These are phyloP conservation scores for Psilocybe azurescens DNA, from an alignment of 768 basidiomycete species.

Conservation along the genomic window DNA sequence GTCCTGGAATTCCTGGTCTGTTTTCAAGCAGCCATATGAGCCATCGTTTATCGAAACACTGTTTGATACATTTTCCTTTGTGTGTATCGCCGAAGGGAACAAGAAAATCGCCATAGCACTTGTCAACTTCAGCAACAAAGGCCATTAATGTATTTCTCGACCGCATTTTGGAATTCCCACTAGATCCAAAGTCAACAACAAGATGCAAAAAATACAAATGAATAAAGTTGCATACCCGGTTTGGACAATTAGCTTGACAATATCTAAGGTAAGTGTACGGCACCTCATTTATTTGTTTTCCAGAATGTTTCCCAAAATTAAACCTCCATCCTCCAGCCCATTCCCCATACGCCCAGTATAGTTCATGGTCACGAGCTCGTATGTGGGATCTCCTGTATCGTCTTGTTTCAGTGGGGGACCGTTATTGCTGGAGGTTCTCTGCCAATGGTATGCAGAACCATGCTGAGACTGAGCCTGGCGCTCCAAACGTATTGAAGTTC, in stretches of 20 bases:
- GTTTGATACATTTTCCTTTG: not conserved
- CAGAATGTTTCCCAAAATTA: not conserved
- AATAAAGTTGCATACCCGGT: not conserved
- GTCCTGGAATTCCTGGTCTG: not conserved
- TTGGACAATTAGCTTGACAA: not conserved
- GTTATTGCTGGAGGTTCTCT: not conserved
- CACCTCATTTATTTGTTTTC: not conserved
- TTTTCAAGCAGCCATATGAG: not conserved
- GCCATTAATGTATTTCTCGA: not conserved
- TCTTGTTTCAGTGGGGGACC: not conserved
- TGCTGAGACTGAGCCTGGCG: too few species aligned
- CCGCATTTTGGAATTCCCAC: not conserved
- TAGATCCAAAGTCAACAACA: not conserved
- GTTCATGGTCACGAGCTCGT: not conserved
- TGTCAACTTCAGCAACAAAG: not conserved
- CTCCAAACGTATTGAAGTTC: too few species aligned
- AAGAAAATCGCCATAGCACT: not conserved
- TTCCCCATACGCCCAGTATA: not conserved
- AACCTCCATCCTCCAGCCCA: not conserved
- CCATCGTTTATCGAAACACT: not conserved
- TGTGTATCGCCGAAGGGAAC: not conserved
- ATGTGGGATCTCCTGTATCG: not conserved
- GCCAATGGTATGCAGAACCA: too few species aligned
- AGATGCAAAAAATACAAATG: not conserved
- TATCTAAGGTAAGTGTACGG: not conserved